phyloP scores from a whole-genome alignment of 208 protist species.

The Angomonas ambiguus region DNA sequence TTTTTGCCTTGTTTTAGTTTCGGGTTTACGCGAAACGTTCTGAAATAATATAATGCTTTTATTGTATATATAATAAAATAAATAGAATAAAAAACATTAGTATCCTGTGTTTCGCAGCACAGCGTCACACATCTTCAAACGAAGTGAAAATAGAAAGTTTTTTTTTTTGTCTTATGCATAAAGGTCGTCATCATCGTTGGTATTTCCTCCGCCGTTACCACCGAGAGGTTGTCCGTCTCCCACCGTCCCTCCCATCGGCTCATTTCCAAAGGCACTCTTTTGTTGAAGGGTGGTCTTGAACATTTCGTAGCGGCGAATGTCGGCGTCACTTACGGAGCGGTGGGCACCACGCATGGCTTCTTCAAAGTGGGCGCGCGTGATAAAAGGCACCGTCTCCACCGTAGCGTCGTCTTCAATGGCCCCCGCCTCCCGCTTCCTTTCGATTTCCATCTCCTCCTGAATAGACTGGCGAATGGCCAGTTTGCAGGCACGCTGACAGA shows the following conservation, averaged over 20 bases:
- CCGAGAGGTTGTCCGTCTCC: constrained; percentile 27
- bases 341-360: constrained; percentile 87
- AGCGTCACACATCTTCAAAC: too few relatives aligned
- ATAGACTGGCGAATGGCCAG: constrained; percentile 92
- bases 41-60: too few relatives aligned
- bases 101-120: too few relatives aligned
- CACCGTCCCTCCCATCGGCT: not conserved
- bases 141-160: constrained; percentile 11
- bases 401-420: constrained; percentile 60
- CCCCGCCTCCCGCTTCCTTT: constrained; percentile 56
- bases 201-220: constrained; percentile 13
- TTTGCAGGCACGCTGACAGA: constrained; percentile 91
- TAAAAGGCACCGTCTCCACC: constrained; percentile 85
- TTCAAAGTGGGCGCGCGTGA: constrained; percentile 90
- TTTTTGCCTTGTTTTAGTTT: too few relatives aligned
- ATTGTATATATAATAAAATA: too few relatives aligned
- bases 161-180: constrained; percentile 35
- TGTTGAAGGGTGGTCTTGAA: constrained; percentile 88
- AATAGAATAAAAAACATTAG: constrained; percentile 10
- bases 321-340: constrained; percentile 89
- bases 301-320: constrained; percentile 92
- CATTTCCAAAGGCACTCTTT: constrained; percentile 53
- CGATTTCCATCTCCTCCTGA: constrained; percentile 81
- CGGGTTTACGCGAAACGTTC: too few relatives aligned
- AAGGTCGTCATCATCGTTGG: constrained; percentile 35